Conservation (phyloP, 2,329 filamentous ascomycete species). For the Remersonia thermophila region DNA sequence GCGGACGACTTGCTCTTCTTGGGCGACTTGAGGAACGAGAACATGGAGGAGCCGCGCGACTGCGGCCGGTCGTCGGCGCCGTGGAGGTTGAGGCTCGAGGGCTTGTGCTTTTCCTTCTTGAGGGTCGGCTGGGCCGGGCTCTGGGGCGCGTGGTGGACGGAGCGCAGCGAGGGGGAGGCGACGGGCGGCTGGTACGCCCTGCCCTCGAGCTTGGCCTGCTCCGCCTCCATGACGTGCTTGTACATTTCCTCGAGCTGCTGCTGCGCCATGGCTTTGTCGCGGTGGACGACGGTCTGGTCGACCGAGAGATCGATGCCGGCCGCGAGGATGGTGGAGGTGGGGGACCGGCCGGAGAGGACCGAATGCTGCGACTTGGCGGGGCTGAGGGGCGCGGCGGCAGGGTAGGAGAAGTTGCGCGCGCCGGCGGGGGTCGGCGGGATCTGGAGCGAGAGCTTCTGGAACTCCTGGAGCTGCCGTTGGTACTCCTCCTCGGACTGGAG, state of each 20-base stretch:
- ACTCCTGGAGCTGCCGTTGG: conserved; percentile 5
- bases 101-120: conserved; percentile 38
- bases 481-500: conserved; percentile 18
- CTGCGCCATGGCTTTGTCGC: conserved; percentile 63
- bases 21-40: conserved; percentile 51
- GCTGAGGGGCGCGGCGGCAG: conserved; percentile 24
- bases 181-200: conserved; percentile 34
- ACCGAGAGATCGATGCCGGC: conserved; percentile 57
- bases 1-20: conserved; percentile 35
- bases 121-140: conserved; percentile 13
- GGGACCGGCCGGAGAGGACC: conserved; percentile 26
- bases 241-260: conserved; percentile 84
- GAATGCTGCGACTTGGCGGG: conserved; percentile 21
- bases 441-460: conserved; percentile 9
- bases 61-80: conserved; percentile 35
- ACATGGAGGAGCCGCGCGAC: conserved; percentile 46
- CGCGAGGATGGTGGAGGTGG: conserved; percentile 33
- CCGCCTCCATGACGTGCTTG: conserved; percentile 82
- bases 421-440: conserved; percentile 15
- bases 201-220: conserved; percentile 52
- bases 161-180: conserved; percentile 16
- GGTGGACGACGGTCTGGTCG: conserved; percentile 62
- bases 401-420: conserved; percentile 37
- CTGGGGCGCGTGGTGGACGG: conserved; percentile 14
- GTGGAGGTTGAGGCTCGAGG: conserved; percentile 36